phyloP scores from a whole-genome alignment of 148 eudicot genomes.

The Persicaria tinctoria region DNA sequence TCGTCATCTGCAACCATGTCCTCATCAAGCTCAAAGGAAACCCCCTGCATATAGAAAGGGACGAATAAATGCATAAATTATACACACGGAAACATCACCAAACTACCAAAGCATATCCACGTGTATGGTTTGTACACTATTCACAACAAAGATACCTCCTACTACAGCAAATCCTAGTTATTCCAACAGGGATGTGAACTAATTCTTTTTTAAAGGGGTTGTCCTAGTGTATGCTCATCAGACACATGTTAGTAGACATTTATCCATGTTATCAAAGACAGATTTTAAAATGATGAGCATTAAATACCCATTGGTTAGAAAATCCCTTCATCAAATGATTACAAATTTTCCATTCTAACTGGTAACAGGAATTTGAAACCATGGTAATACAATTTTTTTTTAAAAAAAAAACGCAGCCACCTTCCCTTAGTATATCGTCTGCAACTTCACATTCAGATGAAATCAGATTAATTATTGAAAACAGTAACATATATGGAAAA shows the following conservation, averaged over 20 bases:
- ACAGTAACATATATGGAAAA: background rate
- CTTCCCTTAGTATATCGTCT: background rate
- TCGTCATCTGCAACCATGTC: slow-evolving; percentile 56
- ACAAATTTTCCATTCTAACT: background rate
- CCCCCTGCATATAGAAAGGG: slow-evolving; percentile 41
- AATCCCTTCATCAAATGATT: background rate
- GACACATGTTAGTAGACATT: too few relatives aligned
- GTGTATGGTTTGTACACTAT: background rate
- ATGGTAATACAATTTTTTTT: background rate
- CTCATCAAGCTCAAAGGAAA: slow-evolving; percentile 72
- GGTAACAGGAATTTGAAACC: background rate
- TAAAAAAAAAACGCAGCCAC: background rate
- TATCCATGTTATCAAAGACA: too few relatives aligned
- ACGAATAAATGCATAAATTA: background rate
- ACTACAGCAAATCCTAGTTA: background rate
- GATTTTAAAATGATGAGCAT: too few relatives aligned
- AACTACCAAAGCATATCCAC: background rate
- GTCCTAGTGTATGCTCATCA: too few relatives aligned
- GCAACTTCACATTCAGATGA: background rate
- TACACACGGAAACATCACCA: background rate
- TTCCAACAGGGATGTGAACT: background rate
- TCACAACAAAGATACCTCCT: background rate
- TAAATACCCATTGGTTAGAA: too few relatives aligned
- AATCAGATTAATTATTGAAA: background rate
- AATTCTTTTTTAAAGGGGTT: background rate